A percentile compares a stretch with the other conserved stretches of the same genome.
Conservation (phyloP, 2,329 filamentous ascomycete species). For the Phoma herbarum region DNA sequence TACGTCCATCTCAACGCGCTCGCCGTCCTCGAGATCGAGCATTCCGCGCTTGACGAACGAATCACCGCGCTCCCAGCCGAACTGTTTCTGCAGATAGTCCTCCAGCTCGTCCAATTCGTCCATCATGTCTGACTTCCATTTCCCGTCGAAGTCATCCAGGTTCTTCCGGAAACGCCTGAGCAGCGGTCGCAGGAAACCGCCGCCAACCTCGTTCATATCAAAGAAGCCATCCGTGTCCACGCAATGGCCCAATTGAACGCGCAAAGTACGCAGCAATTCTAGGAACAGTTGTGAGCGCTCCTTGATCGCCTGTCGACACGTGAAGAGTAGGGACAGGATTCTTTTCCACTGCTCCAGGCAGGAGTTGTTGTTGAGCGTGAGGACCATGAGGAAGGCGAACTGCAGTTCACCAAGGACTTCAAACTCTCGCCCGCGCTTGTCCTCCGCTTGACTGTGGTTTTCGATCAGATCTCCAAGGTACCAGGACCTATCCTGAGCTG, state of each 20-base stretch:
- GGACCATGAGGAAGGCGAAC: conserved; percentile 68
- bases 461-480: conserved; percentile 63
- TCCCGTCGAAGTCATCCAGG: conserved; percentile 59
- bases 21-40: conserved; percentile 69
- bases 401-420: conserved; percentile 66
- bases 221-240: conserved; percentile 69
- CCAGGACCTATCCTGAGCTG: conserved; percentile 70
- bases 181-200: conserved; percentile 61
- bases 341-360: conserved; percentile 73
- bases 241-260: conserved; percentile 63
- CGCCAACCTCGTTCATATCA: conserved; percentile 64
- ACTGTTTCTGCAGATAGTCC: conserved; percentile 62
- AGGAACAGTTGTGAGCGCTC: conserved; percentile 61
- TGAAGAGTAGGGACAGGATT: conserved; percentile 64
- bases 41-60: conserved; percentile 65
- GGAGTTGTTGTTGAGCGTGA: conserved; percentile 72
- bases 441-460: conserved; percentile 48
- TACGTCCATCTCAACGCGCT: conserved; percentile 67
- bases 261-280: conserved; percentile 59
- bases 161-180: conserved; percentile 62
- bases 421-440: conserved; percentile 37
- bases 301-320: conserved; percentile 62
- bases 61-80: conserved; percentile 67
- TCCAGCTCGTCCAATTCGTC: conserved; percentile 65
- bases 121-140: conserved; percentile 56